Base-by-base conservation (phyloP, 176 grass and related monocot species). In the Tillandsia leiboldiana region DNA sequence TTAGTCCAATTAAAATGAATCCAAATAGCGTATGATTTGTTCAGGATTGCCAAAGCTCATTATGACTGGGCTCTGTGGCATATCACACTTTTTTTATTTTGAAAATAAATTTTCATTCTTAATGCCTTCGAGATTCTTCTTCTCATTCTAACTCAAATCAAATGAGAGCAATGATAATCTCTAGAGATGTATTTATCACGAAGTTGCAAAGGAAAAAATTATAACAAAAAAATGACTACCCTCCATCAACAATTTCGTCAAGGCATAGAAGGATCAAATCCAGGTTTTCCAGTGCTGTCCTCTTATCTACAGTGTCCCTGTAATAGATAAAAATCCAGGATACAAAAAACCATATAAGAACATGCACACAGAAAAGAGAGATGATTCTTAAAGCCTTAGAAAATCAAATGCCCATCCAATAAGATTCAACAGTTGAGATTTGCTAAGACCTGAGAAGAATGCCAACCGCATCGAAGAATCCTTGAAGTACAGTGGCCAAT, bases 161-260 rank as follows among this genome's bases (percentile, higher is more conserved):
- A 42, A 42, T 42, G 33, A 42, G 1, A 42, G 33, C 33, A 0
- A 42, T 5, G 3, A 42, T 1, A 6, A 42, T 42, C 33, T 42
- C 33, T 42, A 42, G 33, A 42, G 33, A 67, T 67, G 48, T n/a
- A n/a, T 12, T 49, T 14, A 12, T 26, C 13, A 12, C 15, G 8
- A 67, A 67, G 64, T 15, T 47, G 15, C 29, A 67, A 10, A 8
- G 29, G 13, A 15, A 47, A 12, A 48, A 66, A 8, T 2, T 42
- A 20, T 33, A 42, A 42, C 29, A 66, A 66, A 48, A 66, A 67
- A n/a, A 11, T 67, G 64, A 29, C 27, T 66, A 67, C 64, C 64
- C 64, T 67, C 64, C 64, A 67, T 67, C 64, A 48, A 67, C 64
- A 48, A 67, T 67, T 67, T 67, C 64, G 48, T 67, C 64, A 48